Base-by-base conservation (phyloP, 1,284 basidiomycete genomes). In the Microbotryum violaceum region DNA sequence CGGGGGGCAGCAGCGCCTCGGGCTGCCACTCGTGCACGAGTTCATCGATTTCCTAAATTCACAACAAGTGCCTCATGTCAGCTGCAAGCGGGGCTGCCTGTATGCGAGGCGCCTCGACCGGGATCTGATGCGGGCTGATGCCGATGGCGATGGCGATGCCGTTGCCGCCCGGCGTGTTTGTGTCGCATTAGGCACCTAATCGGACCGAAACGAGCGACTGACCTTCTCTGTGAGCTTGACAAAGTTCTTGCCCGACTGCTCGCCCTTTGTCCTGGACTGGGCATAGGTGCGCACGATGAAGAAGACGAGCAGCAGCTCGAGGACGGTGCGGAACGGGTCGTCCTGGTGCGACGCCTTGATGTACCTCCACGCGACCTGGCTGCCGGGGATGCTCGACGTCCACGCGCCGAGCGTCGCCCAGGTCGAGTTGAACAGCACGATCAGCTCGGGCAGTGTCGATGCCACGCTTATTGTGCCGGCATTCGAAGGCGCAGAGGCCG, bases 1-100 rank as follows among this genome's bases (percentile, higher is more conserved):
- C 76, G 83, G 83, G 42, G 12, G 81, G 81, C 7, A 83, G 85
- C 4, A 99, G 82, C 16, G 90, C 86, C 67, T 93, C 89, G 0
- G 96, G 96, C 12, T 80, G 80, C 89, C 93, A 99, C 74, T 98
- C 96, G 61, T 89, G 86, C 2, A 99, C 90, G 46, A 98, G 83
- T 71, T 98, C 94, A 74, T 97, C 87, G 62, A 97, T 86, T 85
- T 98, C 96, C 90, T 96, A 71, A 6, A 6, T 42, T 18, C 6
- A 31, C 31, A 10, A n/a, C 46, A 56, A 60, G 44, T 12, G 49
- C 21, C 37, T 42, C 37, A 42, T 42, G 37, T 42, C 37, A 42
- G 37, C 31, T 42, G 14, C 16, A 6, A 42, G 12, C 37, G 37
- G 16, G 37, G 14, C 3, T 6, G 37, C 37, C 37, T 31, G 37